Percentiles rank a stretch among this genome's conserved stretches.
Conservation (phyloP, 805 yeast species). For the Kregervanrija delftensis region DNA sequence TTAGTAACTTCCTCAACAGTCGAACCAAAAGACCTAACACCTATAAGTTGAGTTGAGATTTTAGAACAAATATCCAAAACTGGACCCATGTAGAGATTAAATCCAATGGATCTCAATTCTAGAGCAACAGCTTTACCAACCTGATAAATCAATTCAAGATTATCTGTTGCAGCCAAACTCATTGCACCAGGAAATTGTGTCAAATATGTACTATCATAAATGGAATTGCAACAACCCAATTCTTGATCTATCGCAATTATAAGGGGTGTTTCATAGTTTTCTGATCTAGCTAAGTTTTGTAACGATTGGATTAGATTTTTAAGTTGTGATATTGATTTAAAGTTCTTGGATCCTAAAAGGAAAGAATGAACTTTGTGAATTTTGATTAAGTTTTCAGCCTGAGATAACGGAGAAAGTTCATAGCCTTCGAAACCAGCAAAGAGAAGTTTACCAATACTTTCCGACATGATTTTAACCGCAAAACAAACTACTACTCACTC, state of each 20-base stretch:
- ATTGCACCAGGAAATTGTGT: conserved; percentile 61
- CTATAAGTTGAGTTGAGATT: conserved; percentile 48
- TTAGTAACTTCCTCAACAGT: conserved; percentile 52
- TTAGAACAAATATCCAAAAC: conserved; percentile 55
- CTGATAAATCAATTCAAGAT: conserved; percentile 40
- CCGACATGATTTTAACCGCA: background rate
- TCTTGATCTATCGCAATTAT: conserved; percentile 57
- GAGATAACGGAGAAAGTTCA: conserved; percentile 36
- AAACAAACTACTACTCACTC: too few species aligned
- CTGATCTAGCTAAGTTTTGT: conserved; percentile 46
- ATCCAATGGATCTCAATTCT: conserved; percentile 49
- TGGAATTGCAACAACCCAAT: conserved; percentile 55
- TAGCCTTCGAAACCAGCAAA: conserved; percentile 57
- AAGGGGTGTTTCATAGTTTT: conserved; percentile 45
- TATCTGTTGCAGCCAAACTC: conserved; percentile 54
- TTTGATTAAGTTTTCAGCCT: conserved; percentile 44
- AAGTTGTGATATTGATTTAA: conserved; percentile 42
- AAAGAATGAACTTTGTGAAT: conserved; percentile 46
- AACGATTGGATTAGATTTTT: conserved; percentile 43
- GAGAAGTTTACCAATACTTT: conserved; percentile 40
- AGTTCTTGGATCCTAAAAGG: conserved; percentile 46
- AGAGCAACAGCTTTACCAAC: conserved; percentile 47
- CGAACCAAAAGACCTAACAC: conserved; percentile 56
- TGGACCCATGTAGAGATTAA: conserved; percentile 52
- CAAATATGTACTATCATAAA: conserved; percentile 43